phyloP scores from a whole-genome alignment of 2,329 filamentous ascomycete species.

The Venturia pyrina region DNA sequence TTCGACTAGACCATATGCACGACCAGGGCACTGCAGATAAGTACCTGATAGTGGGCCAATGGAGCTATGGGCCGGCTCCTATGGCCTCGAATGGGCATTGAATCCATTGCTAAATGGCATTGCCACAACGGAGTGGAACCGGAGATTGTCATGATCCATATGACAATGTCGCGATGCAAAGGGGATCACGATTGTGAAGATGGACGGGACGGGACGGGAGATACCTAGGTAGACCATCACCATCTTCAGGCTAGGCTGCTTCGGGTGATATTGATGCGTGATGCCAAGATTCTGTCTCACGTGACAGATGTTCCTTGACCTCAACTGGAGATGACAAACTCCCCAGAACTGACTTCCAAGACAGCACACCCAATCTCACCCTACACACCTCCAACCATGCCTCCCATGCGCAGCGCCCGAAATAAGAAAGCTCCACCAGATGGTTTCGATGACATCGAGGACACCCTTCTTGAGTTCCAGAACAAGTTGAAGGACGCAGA shows the following conservation, averaged over 20 bases:
- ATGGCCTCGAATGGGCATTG: slow-evolving; percentile 3
- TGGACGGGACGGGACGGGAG: background rate
- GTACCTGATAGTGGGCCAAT: background rate
- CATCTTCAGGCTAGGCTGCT: background rate
- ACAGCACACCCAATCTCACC: background rate
- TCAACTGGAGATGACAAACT: too few relatives aligned
- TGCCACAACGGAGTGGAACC: background rate
- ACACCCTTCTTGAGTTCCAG: slow-evolving; percentile 72
- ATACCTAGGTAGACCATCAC: too few relatives aligned
- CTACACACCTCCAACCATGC: slow-evolving; percentile 43
- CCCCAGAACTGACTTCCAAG: background rate
- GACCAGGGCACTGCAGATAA: background rate
- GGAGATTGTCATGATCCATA: background rate
- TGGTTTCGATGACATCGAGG: slow-evolving; percentile 80
- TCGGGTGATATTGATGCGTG: background rate
- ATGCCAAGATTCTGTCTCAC: background rate
- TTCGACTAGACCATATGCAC: background rate
- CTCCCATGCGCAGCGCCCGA: slow-evolving; percentile 62
- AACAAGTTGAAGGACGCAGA: slow-evolving; percentile 96
- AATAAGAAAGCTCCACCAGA: slow-evolving; percentile 76
- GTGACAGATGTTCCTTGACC: background rate
- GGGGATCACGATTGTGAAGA: background rate
- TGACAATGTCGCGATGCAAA: background rate
- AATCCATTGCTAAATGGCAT: background rate
- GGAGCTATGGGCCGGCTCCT: background rate